Percentiles rank a stretch among this genome's conserved stretches.
phyloP scores from a whole-genome alignment of 257 asterid genomes.

The Anisodus tanguticus region DNA sequence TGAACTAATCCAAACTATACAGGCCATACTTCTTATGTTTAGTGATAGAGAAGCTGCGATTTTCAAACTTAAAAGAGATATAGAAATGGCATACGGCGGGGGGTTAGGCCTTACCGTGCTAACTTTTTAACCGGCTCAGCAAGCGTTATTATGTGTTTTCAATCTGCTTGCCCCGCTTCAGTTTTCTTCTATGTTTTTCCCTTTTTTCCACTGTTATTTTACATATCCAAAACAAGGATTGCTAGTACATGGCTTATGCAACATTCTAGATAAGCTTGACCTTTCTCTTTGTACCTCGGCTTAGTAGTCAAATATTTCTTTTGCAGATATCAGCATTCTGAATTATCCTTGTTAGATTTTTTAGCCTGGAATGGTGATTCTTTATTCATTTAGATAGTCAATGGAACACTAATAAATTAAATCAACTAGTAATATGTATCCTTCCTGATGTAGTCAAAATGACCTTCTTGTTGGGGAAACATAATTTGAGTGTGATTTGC shows the following conservation, averaged over 20 bases:
- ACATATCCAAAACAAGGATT: neutral
- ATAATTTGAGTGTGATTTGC: neutral
- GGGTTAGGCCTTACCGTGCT: neutral
- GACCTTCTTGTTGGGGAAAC: neutral
- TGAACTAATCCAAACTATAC: neutral
- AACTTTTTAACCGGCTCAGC: neutral
- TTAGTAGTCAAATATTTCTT: constrained; percentile 1
- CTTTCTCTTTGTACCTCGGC: neutral
- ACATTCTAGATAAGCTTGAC: neutral
- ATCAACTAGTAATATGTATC: neutral
- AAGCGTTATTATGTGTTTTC: neutral
- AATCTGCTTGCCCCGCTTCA: neutral
- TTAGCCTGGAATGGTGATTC: neutral
- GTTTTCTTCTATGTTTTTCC: neutral
- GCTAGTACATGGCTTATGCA: neutral
- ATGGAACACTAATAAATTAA: neutral
- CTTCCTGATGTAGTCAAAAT: neutral
- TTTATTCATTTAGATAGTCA: neutral
- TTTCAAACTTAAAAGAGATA: neutral
- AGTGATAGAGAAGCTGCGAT: neutral
- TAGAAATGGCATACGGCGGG: neutral
- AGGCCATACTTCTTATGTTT: neutral
- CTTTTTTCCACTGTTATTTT: neutral
- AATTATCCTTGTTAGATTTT: neutral
- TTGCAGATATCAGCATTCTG: neutral